Conservation (phyloP, 2,329 filamentous ascomycete genomes). For the Sordariomycetes sp. region DNA sequence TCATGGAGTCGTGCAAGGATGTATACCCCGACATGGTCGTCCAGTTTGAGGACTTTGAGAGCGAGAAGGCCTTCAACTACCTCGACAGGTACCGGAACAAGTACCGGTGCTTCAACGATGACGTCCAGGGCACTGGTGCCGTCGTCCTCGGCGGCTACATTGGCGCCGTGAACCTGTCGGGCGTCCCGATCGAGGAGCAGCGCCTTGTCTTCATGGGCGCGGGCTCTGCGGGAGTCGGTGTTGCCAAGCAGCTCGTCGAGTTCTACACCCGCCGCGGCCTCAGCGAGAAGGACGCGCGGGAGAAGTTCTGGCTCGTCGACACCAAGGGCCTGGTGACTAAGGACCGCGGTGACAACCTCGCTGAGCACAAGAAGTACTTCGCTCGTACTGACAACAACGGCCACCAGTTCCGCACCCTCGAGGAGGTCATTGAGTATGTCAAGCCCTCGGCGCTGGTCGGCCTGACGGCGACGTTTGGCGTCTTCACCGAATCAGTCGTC, state of each 20-base stretch:
- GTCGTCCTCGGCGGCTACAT: conserved; percentile 79
- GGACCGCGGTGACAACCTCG: conserved; percentile 86
- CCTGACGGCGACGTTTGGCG: conserved; percentile 83
- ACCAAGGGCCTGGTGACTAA: conserved; percentile 89
- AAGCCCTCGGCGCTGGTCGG: conserved; percentile 91
- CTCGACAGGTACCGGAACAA: conserved; percentile 77
- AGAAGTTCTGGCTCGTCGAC: conserved; percentile 96
- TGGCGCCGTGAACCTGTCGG: conserved; percentile 68
- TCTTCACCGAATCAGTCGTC: conserved; percentile 82
- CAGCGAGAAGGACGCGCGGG: conserved; percentile 71
- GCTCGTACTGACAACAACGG: conserved; percentile 51
- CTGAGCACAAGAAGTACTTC: conserved; percentile 75
- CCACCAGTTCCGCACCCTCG: conserved; percentile 63
- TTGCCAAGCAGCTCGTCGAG: conserved; percentile 94
- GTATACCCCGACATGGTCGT: conserved; percentile 56
- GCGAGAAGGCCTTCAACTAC: conserved; percentile 79
- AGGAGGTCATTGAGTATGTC: conserved; percentile 88
- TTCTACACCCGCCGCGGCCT: conserved; percentile 91
- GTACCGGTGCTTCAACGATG: conserved; percentile 97
- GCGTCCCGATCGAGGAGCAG: conserved; percentile 77
- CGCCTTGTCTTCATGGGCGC: conserved; percentile 93
- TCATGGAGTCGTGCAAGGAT: conserved; percentile 84
- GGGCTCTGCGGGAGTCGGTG: conserved; percentile 89
- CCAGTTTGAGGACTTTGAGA: conserved; percentile 97
- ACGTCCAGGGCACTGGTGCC: conserved; percentile 93